A percentile compares a stretch with the other conserved stretches of the same genome.
Evolutionary conservation across 2,329 filamentous ascomycete species (phyloP).

Genomic region (Scleromitrula shiraiana): DNA sequence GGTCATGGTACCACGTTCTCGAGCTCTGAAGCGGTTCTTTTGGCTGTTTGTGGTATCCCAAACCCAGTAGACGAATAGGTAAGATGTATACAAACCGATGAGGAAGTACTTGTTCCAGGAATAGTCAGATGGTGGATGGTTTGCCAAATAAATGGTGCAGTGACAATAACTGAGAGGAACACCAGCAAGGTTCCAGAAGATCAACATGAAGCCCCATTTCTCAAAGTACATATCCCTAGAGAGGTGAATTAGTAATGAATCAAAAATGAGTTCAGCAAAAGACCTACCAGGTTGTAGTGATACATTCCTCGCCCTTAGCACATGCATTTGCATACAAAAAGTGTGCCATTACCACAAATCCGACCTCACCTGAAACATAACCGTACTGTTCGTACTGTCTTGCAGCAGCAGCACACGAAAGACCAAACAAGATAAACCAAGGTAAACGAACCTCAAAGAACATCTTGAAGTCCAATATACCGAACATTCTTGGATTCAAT

Average conservation of each 20-base stretch:
- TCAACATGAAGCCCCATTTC: slow-evolving; percentile 94
- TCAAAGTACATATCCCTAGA: slow-evolving; percentile 85
- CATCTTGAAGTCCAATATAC: slow-evolving; percentile 85
- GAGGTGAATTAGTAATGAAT: slow-evolving; percentile 1
- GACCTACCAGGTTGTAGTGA: slow-evolving; percentile 68
- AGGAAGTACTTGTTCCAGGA: slow-evolving; percentile 66
- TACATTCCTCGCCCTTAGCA: slow-evolving; percentile 85
- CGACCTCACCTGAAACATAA: slow-evolving; percentile 77
- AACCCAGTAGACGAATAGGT: slow-evolving; percentile 79
- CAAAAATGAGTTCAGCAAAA: not conserved
- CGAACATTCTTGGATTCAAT: slow-evolving; percentile 78
- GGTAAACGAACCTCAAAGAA: slow-evolving; percentile 90
- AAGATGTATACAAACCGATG: slow-evolving; percentile 55
- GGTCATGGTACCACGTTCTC: slow-evolving; percentile 63
- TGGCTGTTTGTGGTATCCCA: slow-evolving; percentile 91
- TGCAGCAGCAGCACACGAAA: slow-evolving; percentile 67
- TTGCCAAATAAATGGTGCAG: slow-evolving; percentile 83
- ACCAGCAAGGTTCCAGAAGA: slow-evolving; percentile 92
- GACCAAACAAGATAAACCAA: slow-evolving; percentile 82
- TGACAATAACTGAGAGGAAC: slow-evolving; percentile 88
- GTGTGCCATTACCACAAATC: slow-evolving; percentile 80
- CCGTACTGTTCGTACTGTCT: slow-evolving; percentile 80
- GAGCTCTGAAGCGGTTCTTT: slow-evolving; percentile 84
- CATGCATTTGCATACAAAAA: slow-evolving; percentile 90
- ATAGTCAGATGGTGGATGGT: slow-evolving; percentile 68